A percentile compares a stretch with the other conserved stretches of the same genome.
Evolutionary conservation across 805 yeast species (phyloP).

Genomic region (Suhomyces pyralidae): DNA sequence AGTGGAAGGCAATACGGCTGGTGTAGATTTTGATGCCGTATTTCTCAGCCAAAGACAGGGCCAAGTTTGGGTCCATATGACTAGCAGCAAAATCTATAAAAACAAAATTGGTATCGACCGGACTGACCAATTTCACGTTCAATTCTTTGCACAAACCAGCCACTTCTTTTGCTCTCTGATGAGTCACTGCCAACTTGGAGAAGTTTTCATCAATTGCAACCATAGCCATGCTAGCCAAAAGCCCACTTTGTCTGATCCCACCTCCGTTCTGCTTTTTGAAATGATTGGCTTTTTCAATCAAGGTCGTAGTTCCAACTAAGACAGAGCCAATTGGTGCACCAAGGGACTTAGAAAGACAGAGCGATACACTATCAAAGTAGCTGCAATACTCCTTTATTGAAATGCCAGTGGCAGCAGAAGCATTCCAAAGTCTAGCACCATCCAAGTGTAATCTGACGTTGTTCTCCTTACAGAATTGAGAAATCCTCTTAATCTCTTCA

Average conservation of each 20-base stretch:
- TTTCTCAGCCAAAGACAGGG: slow-evolving; percentile 51
- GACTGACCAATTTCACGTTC: slow-evolving; percentile 32
- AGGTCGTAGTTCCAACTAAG: slow-evolving; percentile 29
- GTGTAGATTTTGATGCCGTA: slow-evolving; percentile 47
- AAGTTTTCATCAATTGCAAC: slow-evolving; percentile 41
- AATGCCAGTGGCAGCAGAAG: slow-evolving; percentile 38
- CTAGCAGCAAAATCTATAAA: slow-evolving; percentile 34
- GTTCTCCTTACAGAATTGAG: slow-evolving; percentile 31
- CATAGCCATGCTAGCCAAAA: slow-evolving; percentile 40
- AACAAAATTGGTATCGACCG: slow-evolving; percentile 42
- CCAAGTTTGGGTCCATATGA: slow-evolving; percentile 25
- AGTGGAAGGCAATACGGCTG: slow-evolving; percentile 36
- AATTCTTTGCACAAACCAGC: slow-evolving; percentile 28
- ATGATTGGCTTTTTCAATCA: slow-evolving; percentile 42
- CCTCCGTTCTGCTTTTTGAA: slow-evolving; percentile 45
- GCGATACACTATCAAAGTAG: slow-evolving; percentile 40
- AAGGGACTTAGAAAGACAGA: slow-evolving; percentile 40
- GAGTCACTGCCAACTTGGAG: slow-evolving; percentile 28
- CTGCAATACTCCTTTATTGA: slow-evolving; percentile 38
- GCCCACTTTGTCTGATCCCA: slow-evolving; percentile 43
- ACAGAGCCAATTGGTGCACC: slow-evolving; percentile 47
- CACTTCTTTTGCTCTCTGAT: slow-evolving; percentile 32
- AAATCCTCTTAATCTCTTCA: slow-evolving; percentile 36
- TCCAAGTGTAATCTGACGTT: slow-evolving; percentile 39
- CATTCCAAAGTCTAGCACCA: slow-evolving; percentile 47